Evolutionary conservation across 345 rosid species (phyloP), one percentile per base, ranked within the genome.

Genomic region (Geranium brycei): DNA sequence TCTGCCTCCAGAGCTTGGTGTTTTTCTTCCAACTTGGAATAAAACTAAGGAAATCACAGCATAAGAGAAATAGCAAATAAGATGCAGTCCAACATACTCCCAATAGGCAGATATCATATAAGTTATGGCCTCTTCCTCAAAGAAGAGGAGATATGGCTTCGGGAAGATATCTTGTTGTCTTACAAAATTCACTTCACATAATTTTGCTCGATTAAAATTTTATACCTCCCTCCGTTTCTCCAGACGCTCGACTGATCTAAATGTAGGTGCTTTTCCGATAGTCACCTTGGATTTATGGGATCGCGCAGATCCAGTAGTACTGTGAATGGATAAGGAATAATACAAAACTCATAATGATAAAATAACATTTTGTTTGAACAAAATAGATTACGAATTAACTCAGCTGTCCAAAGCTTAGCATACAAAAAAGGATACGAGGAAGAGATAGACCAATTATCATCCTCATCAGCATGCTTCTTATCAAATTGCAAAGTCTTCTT

Each of bases 151-250:
- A 23, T 23, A 23, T 23, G 28, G 28, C 28, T 23, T 23, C 28
- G 28, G 28, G 28, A 23, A 23, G 28, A 4, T 35, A 35, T 35
- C 41, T 35, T 35, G 41, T 35, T 35, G 7, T 0, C 7, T 35
- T 35, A 3, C 41, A 35, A 35, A 35, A 35, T 35, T 35, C 41
- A 35, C 72, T 19, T 3, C 14, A 68, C 8, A 59, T n/a, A 58
- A 35, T 15, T 47, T 60, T 69, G 41, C 5, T 64, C n/a, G 8
- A 51, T 28, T 13, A 67, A 58, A 62, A 59, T 31, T 30, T 30
- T 53, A 35, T 62, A 90, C 99, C 91, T 93, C 96, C 66, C 30
- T 88, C 35, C 99, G 86, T 76, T 84, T 90, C 69, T 85, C 95
- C 31, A 91, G 91, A 40, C 99, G 97, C 57, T 79, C 80, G 64